These are phyloP conservation scores for Phytophthora hybrid DNA, from an alignment of 352 stramenopile species.

Conservation along the genomic window DNA sequence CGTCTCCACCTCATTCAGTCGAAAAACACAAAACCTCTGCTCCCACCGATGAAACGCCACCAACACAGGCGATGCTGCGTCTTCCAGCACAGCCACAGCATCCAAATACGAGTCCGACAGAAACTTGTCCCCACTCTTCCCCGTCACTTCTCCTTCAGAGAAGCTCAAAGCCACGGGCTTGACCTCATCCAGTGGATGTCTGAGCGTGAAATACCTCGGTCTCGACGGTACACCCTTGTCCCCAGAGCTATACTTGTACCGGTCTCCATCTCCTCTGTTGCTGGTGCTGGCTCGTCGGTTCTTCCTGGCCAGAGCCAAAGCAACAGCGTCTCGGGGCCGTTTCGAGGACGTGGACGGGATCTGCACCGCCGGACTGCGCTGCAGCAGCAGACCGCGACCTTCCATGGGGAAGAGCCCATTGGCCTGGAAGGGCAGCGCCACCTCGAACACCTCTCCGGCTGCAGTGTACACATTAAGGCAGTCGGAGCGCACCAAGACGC, in stretches of 20 bases:
- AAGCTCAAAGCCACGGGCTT: constrained; percentile 61
- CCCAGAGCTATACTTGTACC: constrained; percentile 39
- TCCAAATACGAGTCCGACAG: constrained; percentile 65
- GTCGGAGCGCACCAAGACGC: constrained; percentile 73
- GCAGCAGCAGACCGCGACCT: constrained; percentile 59
- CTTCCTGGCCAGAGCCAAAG: constrained; percentile 35
- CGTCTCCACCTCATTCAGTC: constrained; percentile 31
- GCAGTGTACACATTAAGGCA: constrained; percentile 75
- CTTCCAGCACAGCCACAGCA: constrained; percentile 48
- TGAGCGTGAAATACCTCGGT: constrained; percentile 78
- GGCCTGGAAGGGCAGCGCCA: constrained; percentile 78
- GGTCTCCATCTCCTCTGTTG: constrained; percentile 46
- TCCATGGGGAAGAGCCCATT: constrained; percentile 62
- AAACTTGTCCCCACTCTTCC: constrained; percentile 33
- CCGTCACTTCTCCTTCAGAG: neutral
- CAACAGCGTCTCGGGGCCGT: constrained; percentile 36
- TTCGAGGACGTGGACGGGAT: constrained; percentile 41
- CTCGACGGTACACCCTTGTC: constrained; percentile 29
- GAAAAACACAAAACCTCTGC: constrained; percentile 62
- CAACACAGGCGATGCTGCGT: constrained; percentile 38
- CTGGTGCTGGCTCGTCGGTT: constrained; percentile 48
- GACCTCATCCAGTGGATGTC: constrained; percentile 80
- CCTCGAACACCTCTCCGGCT: constrained; percentile 73
- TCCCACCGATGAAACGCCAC: constrained; percentile 62
- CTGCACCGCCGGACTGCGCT: constrained; percentile 54